A percentile compares a stretch with the other conserved stretches of the same genome.
Conservation (phyloP, 768 basidiomycete genomes). For the Suillus discolor region DNA sequence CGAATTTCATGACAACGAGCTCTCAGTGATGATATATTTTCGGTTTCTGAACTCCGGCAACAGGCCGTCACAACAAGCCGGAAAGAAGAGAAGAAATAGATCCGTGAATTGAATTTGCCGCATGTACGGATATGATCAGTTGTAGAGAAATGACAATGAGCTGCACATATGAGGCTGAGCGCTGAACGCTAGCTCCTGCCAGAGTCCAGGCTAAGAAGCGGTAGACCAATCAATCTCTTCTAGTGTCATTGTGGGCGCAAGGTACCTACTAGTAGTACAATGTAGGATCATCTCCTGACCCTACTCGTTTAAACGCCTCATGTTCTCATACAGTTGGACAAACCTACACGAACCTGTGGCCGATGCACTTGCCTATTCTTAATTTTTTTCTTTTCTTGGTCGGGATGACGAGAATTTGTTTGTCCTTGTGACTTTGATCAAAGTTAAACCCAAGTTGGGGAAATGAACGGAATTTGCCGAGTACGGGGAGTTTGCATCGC, state of each 20-base stretch:
- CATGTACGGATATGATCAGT: background rate
- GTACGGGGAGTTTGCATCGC: slow-evolving; percentile 34
- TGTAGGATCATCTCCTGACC: background rate
- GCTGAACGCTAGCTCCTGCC: background rate
- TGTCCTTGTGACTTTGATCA: background rate
- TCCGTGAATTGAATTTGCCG: background rate
- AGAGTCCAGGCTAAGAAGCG: background rate
- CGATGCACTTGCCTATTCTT: background rate
- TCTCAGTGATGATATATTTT: background rate
- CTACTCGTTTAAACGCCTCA: background rate
- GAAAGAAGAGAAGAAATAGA: background rate
- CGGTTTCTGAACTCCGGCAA: background rate
- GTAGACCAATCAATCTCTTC: background rate
- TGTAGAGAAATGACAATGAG: too few relatives aligned
- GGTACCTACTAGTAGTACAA: background rate
- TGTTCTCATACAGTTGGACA: background rate
- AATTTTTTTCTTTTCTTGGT: background rate
- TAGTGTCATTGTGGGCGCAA: background rate
- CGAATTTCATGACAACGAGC: background rate
- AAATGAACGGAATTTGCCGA: slow-evolving; percentile 30
- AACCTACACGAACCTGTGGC: background rate
- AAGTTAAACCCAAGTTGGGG: slow-evolving; percentile 6
- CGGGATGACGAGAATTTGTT: background rate
- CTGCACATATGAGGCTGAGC: background rate
- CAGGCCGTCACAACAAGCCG: background rate